Evolutionary conservation across 768 basidiomycete species (phyloP).

Genomic region (Termitomyces sp.): DNA sequence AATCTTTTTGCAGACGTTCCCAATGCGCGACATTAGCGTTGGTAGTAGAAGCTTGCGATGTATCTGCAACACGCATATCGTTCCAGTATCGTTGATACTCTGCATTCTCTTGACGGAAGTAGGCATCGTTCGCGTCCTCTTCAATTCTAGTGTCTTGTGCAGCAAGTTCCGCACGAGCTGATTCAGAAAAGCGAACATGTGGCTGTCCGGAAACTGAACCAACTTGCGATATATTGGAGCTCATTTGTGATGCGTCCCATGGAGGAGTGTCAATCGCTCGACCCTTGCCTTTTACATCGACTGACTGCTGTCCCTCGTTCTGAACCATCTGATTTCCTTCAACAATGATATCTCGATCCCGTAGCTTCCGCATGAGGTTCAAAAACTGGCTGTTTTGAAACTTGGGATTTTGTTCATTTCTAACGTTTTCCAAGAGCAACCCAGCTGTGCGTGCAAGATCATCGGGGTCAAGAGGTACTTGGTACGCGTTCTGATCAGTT

Average conservation of each 20-base stretch:
- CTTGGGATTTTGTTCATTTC: constrained; percentile 75
- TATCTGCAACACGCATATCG: constrained; percentile 21
- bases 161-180: constrained; percentile 1
- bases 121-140: constrained; percentile 57
- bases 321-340: constrained; percentile 77
- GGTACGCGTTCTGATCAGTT: constrained; percentile 12
- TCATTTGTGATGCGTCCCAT: constrained; percentile 7
- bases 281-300: constrained; percentile 70
- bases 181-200: constrained; percentile 5
- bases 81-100: constrained; percentile 58
- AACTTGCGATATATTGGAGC: constrained; percentile 5
- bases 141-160: background rate
- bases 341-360: constrained; percentile 75
- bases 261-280: constrained; percentile 33
- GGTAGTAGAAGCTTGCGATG: constrained; percentile 9
- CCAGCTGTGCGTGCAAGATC: constrained; percentile 81
- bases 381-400: constrained; percentile 85
- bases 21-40: constrained; percentile 41
- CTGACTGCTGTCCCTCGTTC: constrained; percentile 32
- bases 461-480: constrained; percentile 43
- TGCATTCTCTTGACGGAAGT: constrained; percentile 67
- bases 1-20: constrained; percentile 68
- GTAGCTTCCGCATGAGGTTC: constrained; percentile 79
- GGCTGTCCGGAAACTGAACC: constrained; percentile 5
- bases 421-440: constrained; percentile 70